Percentiles rank a stretch among this genome's conserved stretches.
Evolutionary conservation across 108 stramenopile species (phyloP).

Genomic region (Aurantiochytrium sp.): DNA sequence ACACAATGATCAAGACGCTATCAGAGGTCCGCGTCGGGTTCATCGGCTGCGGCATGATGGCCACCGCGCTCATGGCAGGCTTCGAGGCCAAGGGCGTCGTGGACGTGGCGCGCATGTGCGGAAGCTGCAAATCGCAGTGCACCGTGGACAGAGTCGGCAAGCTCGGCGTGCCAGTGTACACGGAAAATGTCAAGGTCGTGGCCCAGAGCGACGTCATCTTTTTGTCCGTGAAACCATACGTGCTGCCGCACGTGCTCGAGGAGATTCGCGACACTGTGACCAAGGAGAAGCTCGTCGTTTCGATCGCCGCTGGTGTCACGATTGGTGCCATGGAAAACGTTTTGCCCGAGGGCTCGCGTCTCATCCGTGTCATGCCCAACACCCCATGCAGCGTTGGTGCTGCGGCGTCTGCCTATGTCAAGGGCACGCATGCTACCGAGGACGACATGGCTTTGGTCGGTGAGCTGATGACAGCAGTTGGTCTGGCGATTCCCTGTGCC

Average conservation of each 20-base stretch:
- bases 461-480: constrained; percentile 65
- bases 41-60: constrained; percentile 52
- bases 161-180: neutral
- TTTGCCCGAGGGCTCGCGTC: constrained; percentile 50
- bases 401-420: constrained; percentile 67
- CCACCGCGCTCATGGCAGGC: constrained; percentile 42
- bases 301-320: constrained; percentile 78
- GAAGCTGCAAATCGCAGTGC: neutral
- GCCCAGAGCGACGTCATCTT: neutral
- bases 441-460: constrained; percentile 63
- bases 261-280: constrained; percentile 13
- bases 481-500: constrained; percentile 63
- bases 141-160: neutral
- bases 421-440: constrained; percentile 58
- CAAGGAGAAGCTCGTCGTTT: constrained; percentile 50
- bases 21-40: constrained; percentile 33
- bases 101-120: neutral
- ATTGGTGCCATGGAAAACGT: constrained; percentile 54
- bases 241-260: constrained; percentile 24
- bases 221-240: constrained; percentile 37
- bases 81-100: constrained; percentile 17
- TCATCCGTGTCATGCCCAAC: constrained; percentile 90
- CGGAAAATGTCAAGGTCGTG: neutral
- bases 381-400: constrained; percentile 81
- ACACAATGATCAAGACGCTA: too few species aligned